A percentile compares a stretch with the other conserved stretches of the same genome.
phyloP scores from a whole-genome alignment of 257 asterid genomes.

The Scutellaria galericulata region DNA sequence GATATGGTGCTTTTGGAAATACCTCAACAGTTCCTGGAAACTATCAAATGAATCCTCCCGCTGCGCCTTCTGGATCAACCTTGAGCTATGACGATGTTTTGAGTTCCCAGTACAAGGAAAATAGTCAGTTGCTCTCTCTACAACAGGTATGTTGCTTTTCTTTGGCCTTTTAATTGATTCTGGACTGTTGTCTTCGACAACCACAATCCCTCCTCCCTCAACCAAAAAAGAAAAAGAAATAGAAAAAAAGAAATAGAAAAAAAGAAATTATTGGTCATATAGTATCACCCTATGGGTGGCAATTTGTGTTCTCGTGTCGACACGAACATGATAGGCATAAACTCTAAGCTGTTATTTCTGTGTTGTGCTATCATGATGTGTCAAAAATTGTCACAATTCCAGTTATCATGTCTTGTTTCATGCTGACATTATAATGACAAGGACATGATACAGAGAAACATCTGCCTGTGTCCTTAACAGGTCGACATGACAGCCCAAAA shows the following conservation, averaged over 20 bases:
- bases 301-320: no score
- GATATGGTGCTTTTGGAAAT: slow-evolving; percentile 65
- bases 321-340: no score
- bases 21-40: slow-evolving; percentile 62
- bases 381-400: no score
- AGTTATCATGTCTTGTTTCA: no score
- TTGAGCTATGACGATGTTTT: slow-evolving; percentile 66
- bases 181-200: neutral
- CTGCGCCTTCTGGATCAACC: slow-evolving; percentile 62
- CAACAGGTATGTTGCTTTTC: slow-evolving; percentile 59
- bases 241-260: no score
- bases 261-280: no score
- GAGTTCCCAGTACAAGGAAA: slow-evolving; percentile 81
- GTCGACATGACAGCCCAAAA: neutral
- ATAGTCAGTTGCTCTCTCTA: slow-evolving; percentile 62
- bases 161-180: slow-evolving; percentile 2
- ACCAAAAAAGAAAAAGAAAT: no score
- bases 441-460: no score
- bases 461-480: neutral
- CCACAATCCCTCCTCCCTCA: neutral
- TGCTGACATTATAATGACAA: no score
- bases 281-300: no score
- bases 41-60: slow-evolving; percentile 65
- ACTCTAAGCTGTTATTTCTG: no score
- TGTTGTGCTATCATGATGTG: no score